Conservation (phyloP, 2,329 filamentous ascomycete genomes). For the Corniculantispora saksenae region DNA sequence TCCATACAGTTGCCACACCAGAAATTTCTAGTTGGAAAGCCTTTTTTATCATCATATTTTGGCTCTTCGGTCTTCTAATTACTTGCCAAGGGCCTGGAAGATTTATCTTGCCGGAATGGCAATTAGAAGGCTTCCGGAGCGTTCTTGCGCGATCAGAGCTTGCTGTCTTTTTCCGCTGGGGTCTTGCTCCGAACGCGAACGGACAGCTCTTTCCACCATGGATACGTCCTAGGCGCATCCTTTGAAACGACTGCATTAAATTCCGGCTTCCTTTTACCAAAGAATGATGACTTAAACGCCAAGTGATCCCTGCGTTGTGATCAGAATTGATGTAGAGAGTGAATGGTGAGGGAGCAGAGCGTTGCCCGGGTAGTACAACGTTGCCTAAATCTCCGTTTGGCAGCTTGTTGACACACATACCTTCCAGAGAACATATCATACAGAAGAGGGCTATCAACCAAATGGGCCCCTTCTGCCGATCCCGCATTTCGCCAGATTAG, state of each 20-base stretch:
- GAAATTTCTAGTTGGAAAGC: no score
- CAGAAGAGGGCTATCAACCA: constrained; percentile 18
- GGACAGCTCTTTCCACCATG: constrained; percentile 6
- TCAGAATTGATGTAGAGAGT: neutral
- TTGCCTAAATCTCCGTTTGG: neutral
- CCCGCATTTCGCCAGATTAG: constrained; percentile 20
- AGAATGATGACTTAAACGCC: constrained; percentile 16
- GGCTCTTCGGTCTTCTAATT: no score
- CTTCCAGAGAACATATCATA: constrained; percentile 18
- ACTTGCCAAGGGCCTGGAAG: neutral
- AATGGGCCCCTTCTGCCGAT: constrained; percentile 11
- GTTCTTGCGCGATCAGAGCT: neutral
- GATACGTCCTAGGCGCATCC: constrained; percentile 1
- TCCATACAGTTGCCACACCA: no score
- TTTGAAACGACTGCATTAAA: neutral
- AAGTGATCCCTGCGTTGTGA: neutral
- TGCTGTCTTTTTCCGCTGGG: neutral
- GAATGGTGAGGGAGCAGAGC: neutral
- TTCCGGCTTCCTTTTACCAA: neutral
- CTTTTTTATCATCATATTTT: no score
- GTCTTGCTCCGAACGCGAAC: neutral
- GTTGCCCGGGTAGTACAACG: no score
- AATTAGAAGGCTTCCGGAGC: no score
- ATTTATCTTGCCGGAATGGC: no score
- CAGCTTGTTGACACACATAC: neutral